Evolutionary conservation across 2,329 filamentous ascomycete genomes (phyloP), one percentile per base, ranked within the genome.

Genomic region (Dactylellina cionopaga): DNA sequence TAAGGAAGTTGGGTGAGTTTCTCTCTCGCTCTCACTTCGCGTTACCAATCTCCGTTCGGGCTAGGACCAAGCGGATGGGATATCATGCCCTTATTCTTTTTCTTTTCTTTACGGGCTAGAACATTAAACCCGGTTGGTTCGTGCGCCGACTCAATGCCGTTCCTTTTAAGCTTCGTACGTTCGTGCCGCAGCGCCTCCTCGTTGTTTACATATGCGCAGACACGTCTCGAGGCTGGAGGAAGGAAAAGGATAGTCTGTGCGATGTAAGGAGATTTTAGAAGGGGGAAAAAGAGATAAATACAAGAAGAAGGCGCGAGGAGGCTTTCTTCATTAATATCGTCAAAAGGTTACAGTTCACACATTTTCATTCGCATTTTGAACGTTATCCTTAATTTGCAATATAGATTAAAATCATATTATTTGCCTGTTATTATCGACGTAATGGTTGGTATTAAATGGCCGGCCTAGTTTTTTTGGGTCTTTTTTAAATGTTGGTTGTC

Each of bases 1-100:
- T n/a, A n/a, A n/a, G n/a, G n/a, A n/a, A n/a, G n/a, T n/a, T n/a
- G n/a, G n/a, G n/a, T n/a, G n/a, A n/a, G n/a, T n/a, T n/a, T n/a
- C n/a, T n/a, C n/a, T n/a, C n/a, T 56, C 29, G n/a, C 11, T 7
- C 9, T 35, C 29, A 27, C 35, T 58, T 68, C 54, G 63, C 63
- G 63, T 68, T 68, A 51, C 63, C 63, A 60, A 60, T 68, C 37
- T 68, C 63, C 63, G 63, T 68, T 52, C 54, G 47, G 41, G 54
- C 54, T 41, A 68, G 63, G 63, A 54, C 39, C 22, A 29, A 65
- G 49, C 47, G 47, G 37, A 17, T 43, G 27, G 60, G 39, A 66
- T 66, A 66, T 51, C 62, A 66, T 58, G 51, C 22, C 62, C 54
- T 19, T 25, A 46, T 59, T n/a, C n/a, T n/a, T n/a, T n/a, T n/a